Conservation (phyloP, 164 flowering plant species). For the Umbellularia californica region DNA sequence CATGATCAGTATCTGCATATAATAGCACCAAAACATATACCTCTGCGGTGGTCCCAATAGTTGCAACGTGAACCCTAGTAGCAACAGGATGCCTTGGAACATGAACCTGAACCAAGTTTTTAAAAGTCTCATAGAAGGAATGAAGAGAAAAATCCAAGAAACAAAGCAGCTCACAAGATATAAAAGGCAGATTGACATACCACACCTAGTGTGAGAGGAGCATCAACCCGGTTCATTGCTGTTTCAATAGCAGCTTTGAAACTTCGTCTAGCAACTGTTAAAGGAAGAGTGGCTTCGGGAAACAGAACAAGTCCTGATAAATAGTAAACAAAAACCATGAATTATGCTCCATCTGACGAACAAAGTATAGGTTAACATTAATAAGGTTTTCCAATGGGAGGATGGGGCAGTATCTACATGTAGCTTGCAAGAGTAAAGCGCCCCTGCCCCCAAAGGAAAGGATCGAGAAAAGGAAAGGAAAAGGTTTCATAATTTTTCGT, state of each 20-base stretch:
- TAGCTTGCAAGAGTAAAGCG: too few species aligned
- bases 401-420: too few species aligned
- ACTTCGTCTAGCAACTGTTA: constrained; percentile 62
- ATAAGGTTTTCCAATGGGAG: too few species aligned
- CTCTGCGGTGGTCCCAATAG: constrained; percentile 91
- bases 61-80: constrained; percentile 40
- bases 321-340: not conserved
- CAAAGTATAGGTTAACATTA: too few species aligned
- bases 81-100: constrained; percentile 32
- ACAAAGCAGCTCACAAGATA: constrained; percentile 2
- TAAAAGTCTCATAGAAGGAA: not conserved
- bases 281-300: constrained; percentile 88
- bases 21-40: constrained; percentile 26
- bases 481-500: too few species aligned
- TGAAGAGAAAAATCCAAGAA: not conserved
- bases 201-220: constrained; percentile 77
- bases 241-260: constrained; percentile 66
- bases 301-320: constrained; percentile 79
- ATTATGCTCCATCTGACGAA: not conserved
- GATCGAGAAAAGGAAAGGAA: too few species aligned
- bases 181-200: constrained; percentile 43
- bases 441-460: too few species aligned
- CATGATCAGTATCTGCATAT: not conserved
- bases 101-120: constrained; percentile 48
- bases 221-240: constrained; percentile 63